A percentile compares a stretch with the other conserved stretches of the same genome.
Evolutionary conservation across 352 stramenopile genomes (phyloP).

Genomic region (Phytophthora cactorum): DNA sequence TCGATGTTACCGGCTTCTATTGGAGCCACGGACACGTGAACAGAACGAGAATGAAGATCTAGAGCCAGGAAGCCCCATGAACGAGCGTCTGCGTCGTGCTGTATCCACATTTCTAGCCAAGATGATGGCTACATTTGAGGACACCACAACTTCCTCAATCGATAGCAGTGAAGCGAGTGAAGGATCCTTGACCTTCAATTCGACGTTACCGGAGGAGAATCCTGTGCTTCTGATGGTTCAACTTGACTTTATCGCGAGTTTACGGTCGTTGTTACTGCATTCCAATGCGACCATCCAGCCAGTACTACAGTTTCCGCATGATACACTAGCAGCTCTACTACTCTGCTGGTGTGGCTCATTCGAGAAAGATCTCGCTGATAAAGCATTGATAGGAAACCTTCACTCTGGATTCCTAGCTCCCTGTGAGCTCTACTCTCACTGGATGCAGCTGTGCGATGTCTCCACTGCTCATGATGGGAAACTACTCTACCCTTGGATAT

Average conservation of each 20-base stretch:
- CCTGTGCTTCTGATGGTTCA: constrained; percentile 66
- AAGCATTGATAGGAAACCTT: constrained; percentile 32
- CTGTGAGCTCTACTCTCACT: constrained; percentile 38
- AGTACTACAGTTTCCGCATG: constrained; percentile 24
- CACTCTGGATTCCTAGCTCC: constrained; percentile 37
- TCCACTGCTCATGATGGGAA: constrained; percentile 33
- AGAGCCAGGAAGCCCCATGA: constrained; percentile 12
- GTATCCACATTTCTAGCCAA: constrained; percentile 34
- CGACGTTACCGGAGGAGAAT: constrained; percentile 12
- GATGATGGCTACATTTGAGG: constrained; percentile 34
- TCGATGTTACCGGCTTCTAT: constrained; percentile 57
- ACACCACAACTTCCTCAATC: background rate
- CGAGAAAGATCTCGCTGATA: constrained; percentile 36
- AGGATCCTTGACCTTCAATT: constrained; percentile 12
- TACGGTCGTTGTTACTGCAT: constrained; percentile 36
- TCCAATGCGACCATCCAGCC: constrained; percentile 16
- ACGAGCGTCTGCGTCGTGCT: constrained; percentile 24
- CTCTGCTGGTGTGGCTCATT: constrained; percentile 57
- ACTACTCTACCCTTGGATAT: constrained; percentile 48
- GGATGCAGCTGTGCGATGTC: constrained; percentile 58
- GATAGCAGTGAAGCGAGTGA: constrained; percentile 19
- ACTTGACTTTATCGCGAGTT: constrained; percentile 61
- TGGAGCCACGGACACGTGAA: constrained; percentile 35
- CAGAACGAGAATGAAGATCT: constrained; percentile 13
- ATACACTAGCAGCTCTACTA: constrained; percentile 34